Evolutionary conservation across 495 filamentous ascomycete species (phyloP).

Genomic region (Aspergillus indologenus): DNA sequence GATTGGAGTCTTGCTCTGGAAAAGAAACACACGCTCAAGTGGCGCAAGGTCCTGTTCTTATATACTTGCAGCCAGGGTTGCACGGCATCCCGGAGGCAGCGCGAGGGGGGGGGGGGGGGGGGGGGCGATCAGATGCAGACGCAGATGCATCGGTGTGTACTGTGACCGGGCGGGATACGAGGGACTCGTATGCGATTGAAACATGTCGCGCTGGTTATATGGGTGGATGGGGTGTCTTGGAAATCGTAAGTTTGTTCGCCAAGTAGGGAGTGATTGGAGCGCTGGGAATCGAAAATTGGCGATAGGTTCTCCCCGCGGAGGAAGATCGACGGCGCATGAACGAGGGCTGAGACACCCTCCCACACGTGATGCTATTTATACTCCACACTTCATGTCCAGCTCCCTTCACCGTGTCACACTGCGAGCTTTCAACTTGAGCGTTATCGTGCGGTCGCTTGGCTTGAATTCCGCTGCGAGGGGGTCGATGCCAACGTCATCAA

Average conservation of each 20-base stretch:
- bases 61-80: background rate
- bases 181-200: background rate
- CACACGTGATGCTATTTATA: background rate
- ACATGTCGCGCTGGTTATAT: background rate
- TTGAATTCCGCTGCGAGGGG: no score
- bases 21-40: background rate
- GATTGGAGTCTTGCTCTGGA: background rate
- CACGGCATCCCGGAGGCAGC: background rate
- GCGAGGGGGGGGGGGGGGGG: no score
- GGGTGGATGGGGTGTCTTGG: background rate
- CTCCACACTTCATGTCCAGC: no score
- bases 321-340: background rate
- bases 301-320: background rate
- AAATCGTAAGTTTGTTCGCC: background rate
- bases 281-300: no score
- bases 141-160: background rate
- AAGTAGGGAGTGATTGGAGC: no score
- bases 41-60: background rate
- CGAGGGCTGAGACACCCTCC: background rate
- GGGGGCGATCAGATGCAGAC: background rate
- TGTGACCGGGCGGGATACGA: background rate
- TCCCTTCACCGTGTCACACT: no score
- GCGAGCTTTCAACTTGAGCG: no score
- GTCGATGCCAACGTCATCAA: no score
- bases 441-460: no score